phyloP scores from a whole-genome alignment of 805 yeast species.

The Kregervanrija delftensis region DNA sequence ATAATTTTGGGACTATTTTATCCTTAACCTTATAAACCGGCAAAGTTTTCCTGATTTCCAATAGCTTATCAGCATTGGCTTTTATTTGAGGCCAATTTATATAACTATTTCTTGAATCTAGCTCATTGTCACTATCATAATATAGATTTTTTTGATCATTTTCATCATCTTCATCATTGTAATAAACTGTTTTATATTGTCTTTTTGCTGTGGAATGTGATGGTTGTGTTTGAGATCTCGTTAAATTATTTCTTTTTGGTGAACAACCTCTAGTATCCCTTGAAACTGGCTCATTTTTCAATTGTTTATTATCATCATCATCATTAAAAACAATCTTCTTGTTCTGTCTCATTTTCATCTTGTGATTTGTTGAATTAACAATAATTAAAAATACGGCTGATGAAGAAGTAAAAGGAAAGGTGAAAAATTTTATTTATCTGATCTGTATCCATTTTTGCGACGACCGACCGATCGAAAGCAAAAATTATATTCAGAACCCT shows the following conservation, averaged over 20 bases:
- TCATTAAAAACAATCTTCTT: slow-evolving; percentile 22
- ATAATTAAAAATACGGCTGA: neutral
- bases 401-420: neutral
- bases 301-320: neutral
- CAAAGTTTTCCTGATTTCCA: slow-evolving; percentile 47
- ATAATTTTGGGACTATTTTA: slow-evolving; percentile 49
- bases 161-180: slow-evolving; percentile 22
- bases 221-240: too few species aligned
- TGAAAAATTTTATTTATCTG: too few species aligned
- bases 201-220: neutral
- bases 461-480: too few species aligned
- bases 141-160: slow-evolving; percentile 7
- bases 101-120: neutral
- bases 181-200: slow-evolving; percentile 13
- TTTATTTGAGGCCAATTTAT: slow-evolving; percentile 19
- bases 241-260: too few species aligned
- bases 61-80: slow-evolving; percentile 37
- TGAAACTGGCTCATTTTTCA: too few species aligned
- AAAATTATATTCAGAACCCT: too few species aligned
- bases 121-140: slow-evolving; percentile 20
- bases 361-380: too few species aligned
- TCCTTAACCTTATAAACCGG: slow-evolving; percentile 75
- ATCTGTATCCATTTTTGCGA: too few species aligned
- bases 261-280: too few species aligned
- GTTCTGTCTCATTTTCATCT: slow-evolving; percentile 15